Evolutionary conservation across 768 basidiomycete species (phyloP).

Genomic region (Rhodotorula graminis): DNA sequence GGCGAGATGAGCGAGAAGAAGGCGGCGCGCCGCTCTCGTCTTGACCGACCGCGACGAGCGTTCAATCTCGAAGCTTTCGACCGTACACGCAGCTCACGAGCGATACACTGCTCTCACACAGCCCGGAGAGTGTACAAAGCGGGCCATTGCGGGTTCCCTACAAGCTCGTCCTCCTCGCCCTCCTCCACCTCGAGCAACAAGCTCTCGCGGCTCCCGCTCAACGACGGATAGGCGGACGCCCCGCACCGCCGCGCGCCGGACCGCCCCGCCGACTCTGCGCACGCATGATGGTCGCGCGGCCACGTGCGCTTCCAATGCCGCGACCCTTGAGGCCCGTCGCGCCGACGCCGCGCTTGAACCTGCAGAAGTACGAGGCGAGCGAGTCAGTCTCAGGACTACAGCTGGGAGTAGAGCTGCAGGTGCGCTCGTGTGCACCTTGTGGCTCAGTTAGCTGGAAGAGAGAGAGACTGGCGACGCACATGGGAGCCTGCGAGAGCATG

Average conservation of each 20-base stretch:
- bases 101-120: too few relatives aligned
- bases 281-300: slow-evolving; percentile 96
- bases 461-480: slow-evolving; percentile 54
- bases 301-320: slow-evolving; percentile 98
- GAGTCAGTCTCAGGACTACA: neutral
- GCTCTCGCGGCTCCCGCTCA: neutral
- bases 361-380: slow-evolving; percentile 45
- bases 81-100: too few relatives aligned
- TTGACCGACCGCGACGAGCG: too few relatives aligned
- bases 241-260: slow-evolving; percentile 13
- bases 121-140: neutral
- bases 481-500: slow-evolving; percentile 98
- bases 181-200: neutral
- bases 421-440: neutral
- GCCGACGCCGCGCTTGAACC: slow-evolving; percentile 92
- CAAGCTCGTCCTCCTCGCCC: neutral
- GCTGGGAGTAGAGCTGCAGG: too few relatives aligned
- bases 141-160: neutral
- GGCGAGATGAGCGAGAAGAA: too few relatives aligned
- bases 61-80: too few relatives aligned
- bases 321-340: slow-evolving; percentile 97
- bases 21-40: too few relatives aligned
- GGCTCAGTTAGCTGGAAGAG: neutral
- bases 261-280: slow-evolving; percentile 46
- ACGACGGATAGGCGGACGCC: slow-evolving; percentile 27